These are phyloP conservation scores for Boletus vinaceobasis DNA, from an alignment of 768 basidiomycete genomes.

Conservation along the genomic window DNA sequence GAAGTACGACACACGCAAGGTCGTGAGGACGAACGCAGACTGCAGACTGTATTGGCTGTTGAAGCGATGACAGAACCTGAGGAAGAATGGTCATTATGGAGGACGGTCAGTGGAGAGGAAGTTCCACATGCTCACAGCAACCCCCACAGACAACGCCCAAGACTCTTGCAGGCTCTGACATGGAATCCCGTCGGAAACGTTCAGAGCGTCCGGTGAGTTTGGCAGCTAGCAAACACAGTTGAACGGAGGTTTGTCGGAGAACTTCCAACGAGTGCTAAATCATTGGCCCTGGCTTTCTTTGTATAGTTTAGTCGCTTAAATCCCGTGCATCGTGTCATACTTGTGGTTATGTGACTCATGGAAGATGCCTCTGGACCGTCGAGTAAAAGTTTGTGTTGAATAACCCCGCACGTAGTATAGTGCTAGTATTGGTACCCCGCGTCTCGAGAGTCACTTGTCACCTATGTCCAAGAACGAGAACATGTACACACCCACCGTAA, in stretches of 20 bases:
- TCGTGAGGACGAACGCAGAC: slow-evolving; percentile 10
- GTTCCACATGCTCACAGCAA: slow-evolving; percentile 6
- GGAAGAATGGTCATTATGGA: neutral
- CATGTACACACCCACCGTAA: neutral
- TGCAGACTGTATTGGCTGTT: slow-evolving; percentile 10
- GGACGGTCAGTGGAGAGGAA: neutral
- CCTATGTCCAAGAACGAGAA: neutral
- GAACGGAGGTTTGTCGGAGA: neutral
- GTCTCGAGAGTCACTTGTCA: neutral
- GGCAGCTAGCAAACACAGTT: neutral
- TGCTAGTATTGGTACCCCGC: neutral
- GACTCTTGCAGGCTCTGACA: slow-evolving; percentile 5
- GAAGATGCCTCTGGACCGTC: neutral
- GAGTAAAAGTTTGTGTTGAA: neutral
- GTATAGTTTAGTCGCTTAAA: neutral
- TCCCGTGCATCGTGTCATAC: neutral
- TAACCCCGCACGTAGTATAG: neutral
- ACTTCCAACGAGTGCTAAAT: neutral
- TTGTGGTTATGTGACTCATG: neutral
- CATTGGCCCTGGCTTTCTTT: too few relatives aligned
- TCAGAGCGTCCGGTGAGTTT: neutral
- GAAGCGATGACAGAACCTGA: slow-evolving; percentile 10
- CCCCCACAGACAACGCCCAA: slow-evolving; percentile 13
- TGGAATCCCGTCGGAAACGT: neutral
- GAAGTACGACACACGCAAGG: neutral